Conservation (phyloP, 352 stramenopile species). For the Phytophthora tentaculata region DNA sequence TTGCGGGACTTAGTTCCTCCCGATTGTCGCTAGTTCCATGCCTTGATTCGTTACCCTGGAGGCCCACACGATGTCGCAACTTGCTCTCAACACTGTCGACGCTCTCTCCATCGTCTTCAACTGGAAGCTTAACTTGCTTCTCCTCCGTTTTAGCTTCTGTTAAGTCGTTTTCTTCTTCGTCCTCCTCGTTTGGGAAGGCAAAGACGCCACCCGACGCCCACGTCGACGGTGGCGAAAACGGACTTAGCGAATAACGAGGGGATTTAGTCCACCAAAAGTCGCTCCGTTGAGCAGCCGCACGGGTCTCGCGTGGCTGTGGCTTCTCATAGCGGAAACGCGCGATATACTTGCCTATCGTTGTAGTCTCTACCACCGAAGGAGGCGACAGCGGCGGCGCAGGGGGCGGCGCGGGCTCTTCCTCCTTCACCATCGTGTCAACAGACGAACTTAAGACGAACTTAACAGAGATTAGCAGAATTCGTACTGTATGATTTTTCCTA, state of each 20-base stretch:
- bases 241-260: conserved; percentile 31
- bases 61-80: conserved; percentile 26
- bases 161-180: conserved; percentile 21
- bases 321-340: conserved; percentile 66
- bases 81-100: conserved; percentile 36
- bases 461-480: too few species aligned
- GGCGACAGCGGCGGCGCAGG: conserved; percentile 17
- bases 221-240: conserved; percentile 34
- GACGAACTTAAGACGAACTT: conserved; percentile 4
- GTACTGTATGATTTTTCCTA: too few species aligned
- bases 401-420: conserved; percentile 1
- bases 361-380: conserved; percentile 25
- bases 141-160: background rate
- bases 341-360: conserved; percentile 81
- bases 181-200: conserved; percentile 28
- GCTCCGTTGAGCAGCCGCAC: conserved; percentile 22
- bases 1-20: background rate
- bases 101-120: conserved; percentile 10
- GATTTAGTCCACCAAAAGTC: conserved; percentile 74
- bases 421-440: background rate
- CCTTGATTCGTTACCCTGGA: conserved; percentile 1
- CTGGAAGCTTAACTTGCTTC: background rate
- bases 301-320: conserved; percentile 53
- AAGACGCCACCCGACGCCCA: conserved; percentile 28
- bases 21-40: background rate